Evolutionary conservation across 163 green algal species (phyloP).

Genomic region (Scenedesmus sp.): DNA sequence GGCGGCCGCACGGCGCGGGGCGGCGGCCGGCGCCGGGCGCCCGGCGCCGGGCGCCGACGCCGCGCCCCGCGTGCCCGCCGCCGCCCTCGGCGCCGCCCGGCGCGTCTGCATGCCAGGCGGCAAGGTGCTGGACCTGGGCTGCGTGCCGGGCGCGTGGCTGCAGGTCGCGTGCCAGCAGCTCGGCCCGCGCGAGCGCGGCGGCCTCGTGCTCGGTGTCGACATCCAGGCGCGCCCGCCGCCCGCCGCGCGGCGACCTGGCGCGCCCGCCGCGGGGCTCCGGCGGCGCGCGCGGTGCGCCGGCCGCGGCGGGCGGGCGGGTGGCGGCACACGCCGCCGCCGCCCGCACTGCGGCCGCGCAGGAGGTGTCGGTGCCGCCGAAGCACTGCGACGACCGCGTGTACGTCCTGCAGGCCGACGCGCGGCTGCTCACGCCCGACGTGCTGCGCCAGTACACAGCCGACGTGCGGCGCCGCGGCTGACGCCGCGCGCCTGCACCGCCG

Average conservation of each 20-base stretch:
- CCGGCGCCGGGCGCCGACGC: background rate
- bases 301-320: too few species aligned
- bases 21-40: background rate
- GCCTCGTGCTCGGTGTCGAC: constrained; percentile 84
- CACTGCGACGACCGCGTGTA: constrained; percentile 67
- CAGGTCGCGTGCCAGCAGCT: constrained; percentile 85
- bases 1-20: background rate
- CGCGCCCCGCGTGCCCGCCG: too few species aligned
- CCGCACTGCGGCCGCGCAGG: too few species aligned
- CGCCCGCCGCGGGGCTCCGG: too few species aligned
- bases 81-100: too few species aligned
- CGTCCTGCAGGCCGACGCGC: constrained; percentile 75
- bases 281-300: too few species aligned
- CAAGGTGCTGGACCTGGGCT: constrained; percentile 88
- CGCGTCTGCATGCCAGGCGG: constrained; percentile 48
- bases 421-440: constrained; percentile 57
- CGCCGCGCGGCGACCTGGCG: too few species aligned
- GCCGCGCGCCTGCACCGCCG: background rate
- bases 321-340: too few species aligned
- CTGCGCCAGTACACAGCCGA: constrained; percentile 57
- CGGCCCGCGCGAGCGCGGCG: constrained; percentile 66
- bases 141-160: constrained; percentile 84
- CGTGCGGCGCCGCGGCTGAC: constrained; percentile 20
- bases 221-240: constrained; percentile 70
- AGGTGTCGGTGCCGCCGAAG: constrained; percentile 51